Conservation (phyloP, 2,329 filamentous ascomycete genomes). For the Hirsutella thompsonii region DNA sequence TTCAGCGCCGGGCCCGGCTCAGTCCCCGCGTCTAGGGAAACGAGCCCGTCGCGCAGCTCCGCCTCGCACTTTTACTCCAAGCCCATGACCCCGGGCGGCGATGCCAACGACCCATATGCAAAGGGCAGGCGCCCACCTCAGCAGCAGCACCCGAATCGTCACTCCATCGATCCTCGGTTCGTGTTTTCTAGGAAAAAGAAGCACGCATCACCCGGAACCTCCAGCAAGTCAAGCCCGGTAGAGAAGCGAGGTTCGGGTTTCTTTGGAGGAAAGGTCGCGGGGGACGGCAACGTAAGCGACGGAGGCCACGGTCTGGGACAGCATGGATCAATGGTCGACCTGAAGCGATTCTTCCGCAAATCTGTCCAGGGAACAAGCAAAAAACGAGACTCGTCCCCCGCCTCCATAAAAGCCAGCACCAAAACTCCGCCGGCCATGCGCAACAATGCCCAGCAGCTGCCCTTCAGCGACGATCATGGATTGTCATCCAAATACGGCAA, state of each 20-base stretch:
- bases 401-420: conserved; percentile 35
- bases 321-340: conserved; percentile 79
- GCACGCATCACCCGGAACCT: conserved; percentile 40
- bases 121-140: conserved; percentile 65
- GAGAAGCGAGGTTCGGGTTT: conserved; percentile 40
- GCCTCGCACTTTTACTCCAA: conserved; percentile 55
- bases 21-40: conserved; percentile 44
- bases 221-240: conserved; percentile 33
- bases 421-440: conserved; percentile 34
- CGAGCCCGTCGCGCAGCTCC: conserved; percentile 49
- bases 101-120: conserved; percentile 77
- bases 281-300: conserved; percentile 18
- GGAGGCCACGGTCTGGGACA: conserved; percentile 12
- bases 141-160: conserved; percentile 46
- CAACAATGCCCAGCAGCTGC: conserved; percentile 47
- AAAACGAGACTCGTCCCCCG: conserved; percentile 53
- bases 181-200: conserved; percentile 70
- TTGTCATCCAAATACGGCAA: conserved; percentile 89
- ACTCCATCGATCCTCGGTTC: conserved; percentile 64
- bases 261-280: conserved; percentile 21
- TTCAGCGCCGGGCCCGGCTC: conserved; percentile 40
- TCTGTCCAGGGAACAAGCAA: conserved; percentile 50
- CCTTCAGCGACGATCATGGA: conserved; percentile 90
- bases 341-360: conserved; percentile 94
- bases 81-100: conserved; percentile 66